A percentile compares a stretch with the other conserved stretches of the same genome.
These are phyloP conservation scores for Pseudopithomyces chartarum DNA, from an alignment of 2,329 filamentous ascomycete species.

Conservation along the genomic window DNA sequence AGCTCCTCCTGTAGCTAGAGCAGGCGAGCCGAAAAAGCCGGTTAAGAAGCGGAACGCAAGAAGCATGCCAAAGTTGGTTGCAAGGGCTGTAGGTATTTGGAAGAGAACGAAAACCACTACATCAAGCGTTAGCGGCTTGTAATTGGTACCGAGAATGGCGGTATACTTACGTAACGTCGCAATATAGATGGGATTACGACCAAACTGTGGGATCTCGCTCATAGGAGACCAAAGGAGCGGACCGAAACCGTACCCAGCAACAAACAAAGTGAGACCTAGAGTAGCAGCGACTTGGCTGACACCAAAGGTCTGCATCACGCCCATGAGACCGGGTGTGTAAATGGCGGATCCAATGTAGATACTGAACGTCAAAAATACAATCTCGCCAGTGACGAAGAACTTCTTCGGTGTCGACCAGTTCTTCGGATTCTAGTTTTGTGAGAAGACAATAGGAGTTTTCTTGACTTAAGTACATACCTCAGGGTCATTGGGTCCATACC, in stretches of 20 bases:
- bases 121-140: neutral
- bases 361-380: constrained; percentile 57
- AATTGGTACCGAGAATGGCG: too few relatives aligned
- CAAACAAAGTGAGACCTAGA: constrained; percentile 62
- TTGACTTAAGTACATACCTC: constrained; percentile 3
- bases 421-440: constrained; percentile 23
- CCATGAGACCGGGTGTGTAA: constrained; percentile 46
- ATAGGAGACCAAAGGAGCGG: neutral
- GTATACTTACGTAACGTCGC: neutral
- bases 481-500: constrained; percentile 39
- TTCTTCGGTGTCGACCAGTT: constrained; percentile 30
- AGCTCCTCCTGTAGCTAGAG: constrained; percentile 53
- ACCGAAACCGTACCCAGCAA: neutral
- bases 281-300: constrained; percentile 66
- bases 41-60: constrained; percentile 57
- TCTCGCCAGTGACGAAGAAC: neutral
- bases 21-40: constrained; percentile 54
- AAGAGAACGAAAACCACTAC: constrained; percentile 53
- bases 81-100: constrained; percentile 52
- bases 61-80: constrained; percentile 56
- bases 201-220: constrained; percentile 1
- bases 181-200: constrained; percentile 1
- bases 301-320: constrained; percentile 56
- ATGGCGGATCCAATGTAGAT: constrained; percentile 57
- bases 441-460: neutral